These are phyloP conservation scores for Flaveria bidentis DNA, from an alignment of 129 eudicot species.

Conservation along the genomic window DNA sequence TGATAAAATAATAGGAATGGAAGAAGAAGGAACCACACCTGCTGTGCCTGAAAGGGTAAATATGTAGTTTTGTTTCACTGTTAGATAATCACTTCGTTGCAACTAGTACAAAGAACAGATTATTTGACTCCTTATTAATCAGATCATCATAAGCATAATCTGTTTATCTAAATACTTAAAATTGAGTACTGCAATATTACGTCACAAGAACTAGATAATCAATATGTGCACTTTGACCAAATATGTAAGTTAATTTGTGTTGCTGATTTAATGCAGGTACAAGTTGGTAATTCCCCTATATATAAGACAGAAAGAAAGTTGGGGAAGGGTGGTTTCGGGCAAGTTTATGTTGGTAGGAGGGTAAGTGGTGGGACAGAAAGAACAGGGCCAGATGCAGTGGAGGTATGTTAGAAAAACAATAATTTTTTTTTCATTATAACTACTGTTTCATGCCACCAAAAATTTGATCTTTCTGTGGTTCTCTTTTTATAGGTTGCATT, in stretches of 20 bases:
- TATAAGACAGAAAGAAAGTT: slow-evolving; percentile 84
- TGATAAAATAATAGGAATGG: slow-evolving; percentile 67
- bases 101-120: background rate
- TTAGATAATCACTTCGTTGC: background rate
- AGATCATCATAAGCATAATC: background rate
- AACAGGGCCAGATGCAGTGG: slow-evolving; percentile 91
- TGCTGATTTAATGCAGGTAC: slow-evolving; percentile 63
- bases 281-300: slow-evolving; percentile 82
- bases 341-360: slow-evolving; percentile 95
- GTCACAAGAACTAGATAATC: background rate
- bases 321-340: slow-evolving; percentile 99
- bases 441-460: slow-evolving; percentile 5
- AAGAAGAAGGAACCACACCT: slow-evolving; percentile 66
- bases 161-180: background rate
- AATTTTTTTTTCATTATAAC: slow-evolving; percentile 2
- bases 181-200: background rate
- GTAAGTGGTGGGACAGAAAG: slow-evolving; percentile 73
- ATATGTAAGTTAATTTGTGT: background rate
- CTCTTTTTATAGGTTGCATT: slow-evolving; percentile 62
- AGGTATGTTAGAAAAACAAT: slow-evolving; percentile 51
- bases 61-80: background rate
- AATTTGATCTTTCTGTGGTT: background rate
- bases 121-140: background rate
- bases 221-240: background rate
- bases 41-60: slow-evolving; percentile 85